Conservation (phyloP, 2,329 filamentous ascomycete species). For the Gaeumannomyces tritici region DNA sequence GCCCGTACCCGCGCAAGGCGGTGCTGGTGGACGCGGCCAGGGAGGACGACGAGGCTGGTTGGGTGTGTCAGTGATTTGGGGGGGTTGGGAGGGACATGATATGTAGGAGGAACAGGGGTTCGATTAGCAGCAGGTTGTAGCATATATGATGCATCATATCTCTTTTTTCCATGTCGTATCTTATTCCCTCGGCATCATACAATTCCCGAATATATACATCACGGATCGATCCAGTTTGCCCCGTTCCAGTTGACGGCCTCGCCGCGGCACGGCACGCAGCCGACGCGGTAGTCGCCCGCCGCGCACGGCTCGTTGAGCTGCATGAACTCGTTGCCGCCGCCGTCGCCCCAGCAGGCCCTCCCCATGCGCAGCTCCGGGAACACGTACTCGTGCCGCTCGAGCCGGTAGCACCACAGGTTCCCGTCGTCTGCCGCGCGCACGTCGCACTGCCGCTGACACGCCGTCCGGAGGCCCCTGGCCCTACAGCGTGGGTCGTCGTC, state of each 20-base stretch:
- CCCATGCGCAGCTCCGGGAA: constrained; percentile 1
- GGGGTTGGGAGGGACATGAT: too few species aligned
- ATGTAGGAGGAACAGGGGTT: neutral
- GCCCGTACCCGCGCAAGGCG: constrained; percentile 21
- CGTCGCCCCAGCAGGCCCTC: constrained; percentile 2
- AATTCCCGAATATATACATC: too few species aligned
- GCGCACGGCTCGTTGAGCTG: constrained; percentile 4
- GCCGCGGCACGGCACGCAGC: constrained; percentile 1
- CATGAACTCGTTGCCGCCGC: constrained; percentile 1
- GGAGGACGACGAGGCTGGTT: neutral
- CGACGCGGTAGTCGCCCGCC: neutral
- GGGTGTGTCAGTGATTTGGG: neutral
- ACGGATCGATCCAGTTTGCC: constrained; percentile 1
- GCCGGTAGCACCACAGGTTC: neutral
- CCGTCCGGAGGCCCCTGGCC: neutral
- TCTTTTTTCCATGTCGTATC: too few species aligned
- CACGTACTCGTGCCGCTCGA: neutral
- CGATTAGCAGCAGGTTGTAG: neutral
- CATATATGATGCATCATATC: too few species aligned
- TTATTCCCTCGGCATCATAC: too few species aligned
- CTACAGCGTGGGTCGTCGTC: constrained; percentile 2
- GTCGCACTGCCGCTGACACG: constrained; percentile 1
- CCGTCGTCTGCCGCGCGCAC: neutral
- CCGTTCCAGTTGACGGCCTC: neutral
- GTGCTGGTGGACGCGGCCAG: constrained; percentile 6